phyloP scores from a whole-genome alignment of 352 stramenopile genomes.

The Pythium diclinum region DNA sequence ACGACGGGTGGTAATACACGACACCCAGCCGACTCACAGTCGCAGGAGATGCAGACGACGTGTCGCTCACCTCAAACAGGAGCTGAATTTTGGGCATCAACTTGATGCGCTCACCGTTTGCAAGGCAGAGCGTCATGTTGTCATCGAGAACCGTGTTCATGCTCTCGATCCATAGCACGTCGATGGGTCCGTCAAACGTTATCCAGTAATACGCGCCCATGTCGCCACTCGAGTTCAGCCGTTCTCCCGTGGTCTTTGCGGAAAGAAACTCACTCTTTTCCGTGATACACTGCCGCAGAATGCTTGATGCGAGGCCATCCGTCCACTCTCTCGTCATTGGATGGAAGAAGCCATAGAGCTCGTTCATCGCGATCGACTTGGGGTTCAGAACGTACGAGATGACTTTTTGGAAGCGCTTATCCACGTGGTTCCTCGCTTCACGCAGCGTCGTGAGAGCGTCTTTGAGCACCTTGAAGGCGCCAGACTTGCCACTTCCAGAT shows the following conservation, averaged over 20 bases:
- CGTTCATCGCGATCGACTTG: slow-evolving; percentile 74
- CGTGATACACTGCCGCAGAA: slow-evolving; percentile 70
- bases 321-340: slow-evolving; percentile 81
- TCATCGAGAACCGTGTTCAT: slow-evolving; percentile 91
- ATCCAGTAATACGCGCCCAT: slow-evolving; percentile 75
- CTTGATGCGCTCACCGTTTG: slow-evolving; percentile 87
- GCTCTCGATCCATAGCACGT: slow-evolving; percentile 83
- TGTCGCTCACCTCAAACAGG: slow-evolving; percentile 92
- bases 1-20: slow-evolving; percentile 80
- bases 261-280: slow-evolving; percentile 53
- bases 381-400: slow-evolving; percentile 69
- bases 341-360: slow-evolving; percentile 87
- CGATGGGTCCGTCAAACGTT: slow-evolving; percentile 78
- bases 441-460: slow-evolving; percentile 47
- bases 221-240: slow-evolving; percentile 8
- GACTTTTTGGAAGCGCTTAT: slow-evolving; percentile 54
- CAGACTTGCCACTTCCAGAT: slow-evolving; percentile 75
- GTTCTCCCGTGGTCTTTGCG: slow-evolving; percentile 12
- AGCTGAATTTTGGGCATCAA: slow-evolving; percentile 86
- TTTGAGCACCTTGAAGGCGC: slow-evolving; percentile 41
- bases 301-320: slow-evolving; percentile 71
- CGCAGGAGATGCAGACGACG: slow-evolving; percentile 86
- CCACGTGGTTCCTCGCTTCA: slow-evolving; percentile 43
- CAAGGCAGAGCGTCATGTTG: slow-evolving; percentile 89
- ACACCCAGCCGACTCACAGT: slow-evolving; percentile 91